phyloP scores from a whole-genome alignment of 1,284 basidiomycete genomes.

The Schizophyllum commune region DNA sequence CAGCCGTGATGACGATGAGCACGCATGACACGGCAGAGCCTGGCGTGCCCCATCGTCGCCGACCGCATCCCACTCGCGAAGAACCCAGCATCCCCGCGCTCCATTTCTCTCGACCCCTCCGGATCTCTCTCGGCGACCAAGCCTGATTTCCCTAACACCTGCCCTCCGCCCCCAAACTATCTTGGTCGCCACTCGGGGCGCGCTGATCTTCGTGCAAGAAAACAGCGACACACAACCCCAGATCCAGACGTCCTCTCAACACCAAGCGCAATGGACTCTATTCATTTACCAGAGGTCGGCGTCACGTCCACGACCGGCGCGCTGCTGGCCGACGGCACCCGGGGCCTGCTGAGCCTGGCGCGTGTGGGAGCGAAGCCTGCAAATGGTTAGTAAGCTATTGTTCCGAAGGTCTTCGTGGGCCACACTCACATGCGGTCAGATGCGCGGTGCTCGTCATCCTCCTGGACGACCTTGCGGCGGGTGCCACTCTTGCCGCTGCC shows the following conservation, averaged over 20 bases:
- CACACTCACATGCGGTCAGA: constrained; percentile 71
- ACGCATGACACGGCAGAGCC: too few species aligned
- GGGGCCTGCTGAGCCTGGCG: constrained; percentile 63
- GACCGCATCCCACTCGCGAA: background rate
- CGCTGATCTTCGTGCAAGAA: background rate
- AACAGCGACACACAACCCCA: background rate
- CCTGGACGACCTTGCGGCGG: constrained; percentile 68
- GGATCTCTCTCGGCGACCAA: too few species aligned
- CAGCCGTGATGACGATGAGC: too few species aligned
- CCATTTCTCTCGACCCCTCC: too few species aligned
- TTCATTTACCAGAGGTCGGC: constrained; percentile 65
- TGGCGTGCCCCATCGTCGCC: too few species aligned
- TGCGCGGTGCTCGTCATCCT: constrained; percentile 69
- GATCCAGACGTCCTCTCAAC: background rate
- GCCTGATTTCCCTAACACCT: background rate
- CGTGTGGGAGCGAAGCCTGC: constrained; percentile 81
- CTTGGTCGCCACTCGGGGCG: background rate
- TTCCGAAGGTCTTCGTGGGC: constrained; percentile 12
- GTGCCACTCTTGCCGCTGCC: constrained; percentile 51
- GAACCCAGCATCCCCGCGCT: background rate
- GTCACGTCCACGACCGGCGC: constrained; percentile 52
- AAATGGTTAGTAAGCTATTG: constrained; percentile 16
- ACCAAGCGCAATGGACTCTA: background rate
- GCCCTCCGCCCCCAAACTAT: background rate
- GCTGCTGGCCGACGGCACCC: constrained; percentile 45